A percentile compares a stretch with the other conserved stretches of the same genome.
Conservation (phyloP, 2,329 filamentous ascomycete genomes). For the Aspergillus niger region DNA sequence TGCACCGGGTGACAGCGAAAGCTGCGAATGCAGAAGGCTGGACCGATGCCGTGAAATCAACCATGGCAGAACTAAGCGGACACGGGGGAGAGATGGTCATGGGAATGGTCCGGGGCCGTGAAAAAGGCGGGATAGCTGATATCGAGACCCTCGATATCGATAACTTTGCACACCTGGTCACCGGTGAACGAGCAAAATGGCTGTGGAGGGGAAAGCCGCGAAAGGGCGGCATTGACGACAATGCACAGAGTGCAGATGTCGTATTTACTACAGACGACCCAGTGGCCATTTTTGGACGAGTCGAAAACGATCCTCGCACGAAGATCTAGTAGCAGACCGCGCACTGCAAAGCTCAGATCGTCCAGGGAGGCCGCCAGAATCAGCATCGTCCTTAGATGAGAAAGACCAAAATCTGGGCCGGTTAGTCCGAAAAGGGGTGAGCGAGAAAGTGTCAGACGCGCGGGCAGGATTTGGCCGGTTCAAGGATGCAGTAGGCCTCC, state of each 20-base stretch:
- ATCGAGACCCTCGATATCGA: conserved; percentile 91
- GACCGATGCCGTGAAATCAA: conserved; percentile 92
- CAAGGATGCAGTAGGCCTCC: conserved; percentile 74
- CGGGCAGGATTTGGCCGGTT: conserved; percentile 81
- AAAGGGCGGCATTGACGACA: conserved; percentile 53
- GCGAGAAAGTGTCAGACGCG: conserved; percentile 76
- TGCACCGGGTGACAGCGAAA: conserved; percentile 85
- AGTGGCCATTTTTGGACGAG: conserved; percentile 50
- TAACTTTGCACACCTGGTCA: conserved; percentile 73
- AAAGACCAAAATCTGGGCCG: conserved; percentile 57
- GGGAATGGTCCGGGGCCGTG: conserved; percentile 84
- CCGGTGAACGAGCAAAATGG: conserved; percentile 86
- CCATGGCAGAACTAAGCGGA: conserved; percentile 87
- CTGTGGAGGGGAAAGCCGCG: conserved; percentile 89
- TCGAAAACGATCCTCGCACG: conserved; percentile 45
- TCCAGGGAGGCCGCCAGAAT: conserved; percentile 34
- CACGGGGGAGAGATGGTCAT: conserved; percentile 94
- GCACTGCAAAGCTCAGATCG: conserved; percentile 33
- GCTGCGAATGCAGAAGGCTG: conserved; percentile 86
- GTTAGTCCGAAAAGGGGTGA: conserved; percentile 75
- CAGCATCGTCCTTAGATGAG: conserved; percentile 34
- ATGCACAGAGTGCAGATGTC: conserved; percentile 41
- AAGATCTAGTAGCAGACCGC: conserved; percentile 35
- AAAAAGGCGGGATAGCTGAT: conserved; percentile 87
- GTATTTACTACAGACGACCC: conserved; percentile 49